Evolutionary conservation across 352 stramenopile genomes (phyloP), one percentile per base, ranked within the genome.

Genomic region (Thalassiosira mediterranea): DNA sequence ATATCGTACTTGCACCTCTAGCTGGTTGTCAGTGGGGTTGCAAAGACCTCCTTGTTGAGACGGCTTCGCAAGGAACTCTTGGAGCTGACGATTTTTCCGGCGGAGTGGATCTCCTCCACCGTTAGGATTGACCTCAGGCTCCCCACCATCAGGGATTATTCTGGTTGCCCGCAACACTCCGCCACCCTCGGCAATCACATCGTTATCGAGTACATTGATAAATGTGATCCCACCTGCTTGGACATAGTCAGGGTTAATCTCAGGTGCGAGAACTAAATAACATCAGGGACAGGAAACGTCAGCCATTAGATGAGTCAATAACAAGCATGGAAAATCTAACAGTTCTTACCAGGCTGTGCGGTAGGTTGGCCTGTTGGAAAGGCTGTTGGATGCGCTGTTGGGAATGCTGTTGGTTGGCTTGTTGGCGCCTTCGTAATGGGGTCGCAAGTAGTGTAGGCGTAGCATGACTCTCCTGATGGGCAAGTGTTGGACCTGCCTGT

Each of bases 401-500:
- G 62, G 19, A 11, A 17, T 62, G 28, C 19, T 40, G 47, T 61
- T 37, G 60, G 60, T 0, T 70, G 25, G 19, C 11, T 26, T 23
- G 44, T 61, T 19, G 60, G 60, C 0, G 42, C 32, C 44, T 13
- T 23, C 25, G 44, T 61, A 29, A 53, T 23, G 17, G 44, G 15
- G 21, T 53, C 15, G 34, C 56, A 76, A 25, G 65, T 66, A 1
- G 65, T 74, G 53, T 74, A 74, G n/a, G 74, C 74, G 54, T 72
- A 83, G 25, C 74, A 83, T 44, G 62, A 77, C 40, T 76, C 48
- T 32, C 76, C 69, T 19, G 37, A 65, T 48, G 70, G 77, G 69
- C 77, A 85, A 17, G 58, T 64, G 32, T 78, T 80, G 0, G 60
- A 81, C 17, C 53, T 80, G n/a, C 76, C 76, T 34, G 64, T 58